Conservation (phyloP, 345 rosid genomes). For the Conringia planisiliqua region DNA sequence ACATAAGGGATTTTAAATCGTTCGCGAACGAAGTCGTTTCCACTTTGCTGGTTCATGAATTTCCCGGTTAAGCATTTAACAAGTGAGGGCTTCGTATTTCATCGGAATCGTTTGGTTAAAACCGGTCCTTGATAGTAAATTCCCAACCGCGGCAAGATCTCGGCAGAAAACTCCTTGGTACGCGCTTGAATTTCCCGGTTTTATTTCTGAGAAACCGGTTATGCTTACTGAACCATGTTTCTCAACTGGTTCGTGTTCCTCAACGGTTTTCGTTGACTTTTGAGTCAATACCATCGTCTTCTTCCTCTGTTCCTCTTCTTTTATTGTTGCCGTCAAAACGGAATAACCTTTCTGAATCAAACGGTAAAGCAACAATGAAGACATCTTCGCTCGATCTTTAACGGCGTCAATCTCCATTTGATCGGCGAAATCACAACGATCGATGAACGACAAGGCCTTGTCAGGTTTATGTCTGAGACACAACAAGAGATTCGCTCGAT, state of each 20-base stretch:
- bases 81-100: slow-evolving; percentile 83
- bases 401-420: slow-evolving; percentile 60
- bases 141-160: slow-evolving; percentile 81
- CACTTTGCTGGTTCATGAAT: not conserved
- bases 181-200: slow-evolving; percentile 33
- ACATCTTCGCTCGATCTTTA: slow-evolving; percentile 72
- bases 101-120: slow-evolving; percentile 71
- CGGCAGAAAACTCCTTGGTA: slow-evolving; percentile 93
- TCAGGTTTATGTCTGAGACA: slow-evolving; percentile 86
- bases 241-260: slow-evolving; percentile 24
- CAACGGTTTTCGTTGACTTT: slow-evolving; percentile 32
- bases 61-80: slow-evolving; percentile 40
- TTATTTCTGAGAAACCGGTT: not conserved
- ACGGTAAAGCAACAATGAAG: slow-evolving; percentile 74
- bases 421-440: slow-evolving; percentile 70
- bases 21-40: not conserved
- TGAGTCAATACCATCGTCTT: slow-evolving; percentile 48
- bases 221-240: not conserved
- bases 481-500: slow-evolving; percentile 78
- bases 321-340: slow-evolving; percentile 46
- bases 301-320: slow-evolving; percentile 71
- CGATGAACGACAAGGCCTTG: slow-evolving; percentile 64
- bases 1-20: not conserved
- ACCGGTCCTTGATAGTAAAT: slow-evolving; percentile 67
- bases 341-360: slow-evolving; percentile 85